These are phyloP conservation scores for Oryza meyeriana DNA, from an alignment of 176 grass and related monocot species.

Conservation along the genomic window DNA sequence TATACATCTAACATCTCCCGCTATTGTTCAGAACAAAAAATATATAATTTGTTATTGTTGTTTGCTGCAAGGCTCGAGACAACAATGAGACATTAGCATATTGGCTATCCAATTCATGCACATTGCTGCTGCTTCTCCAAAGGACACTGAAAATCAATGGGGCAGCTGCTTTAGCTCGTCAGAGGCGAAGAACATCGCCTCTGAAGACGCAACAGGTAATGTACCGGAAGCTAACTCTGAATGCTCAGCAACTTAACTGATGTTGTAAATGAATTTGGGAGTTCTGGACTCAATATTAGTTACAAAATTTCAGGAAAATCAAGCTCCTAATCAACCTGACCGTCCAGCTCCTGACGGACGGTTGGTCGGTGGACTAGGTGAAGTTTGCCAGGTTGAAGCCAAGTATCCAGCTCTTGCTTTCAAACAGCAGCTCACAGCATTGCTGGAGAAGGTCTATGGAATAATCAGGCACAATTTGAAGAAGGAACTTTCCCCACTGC, in stretches of 20 bases:
- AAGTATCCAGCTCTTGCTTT: slow-evolving; percentile 72
- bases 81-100: slow-evolving; percentile 57
- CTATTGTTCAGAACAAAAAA: neutral
- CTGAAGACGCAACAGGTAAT: slow-evolving; percentile 39
- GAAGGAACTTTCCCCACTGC: slow-evolving; percentile 65
- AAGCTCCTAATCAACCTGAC: slow-evolving; percentile 30
- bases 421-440: slow-evolving; percentile 66
- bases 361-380: slow-evolving; percentile 36
- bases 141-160: slow-evolving; percentile 53
- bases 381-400: slow-evolving; percentile 62
- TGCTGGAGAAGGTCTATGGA: slow-evolving; percentile 77
- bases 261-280: neutral
- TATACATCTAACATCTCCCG: neutral
- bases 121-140: slow-evolving; percentile 57
- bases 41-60: neutral
- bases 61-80: slow-evolving; percentile 35
- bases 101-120: slow-evolving; percentile 72
- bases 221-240: neutral
- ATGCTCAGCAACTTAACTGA: neutral
- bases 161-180: slow-evolving; percentile 41
- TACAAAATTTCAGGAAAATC: slow-evolving; percentile 36
- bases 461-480: slow-evolving; percentile 66
- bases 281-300: slow-evolving; percentile 3
- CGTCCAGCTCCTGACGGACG: slow-evolving; percentile 36
- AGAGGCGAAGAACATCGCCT: slow-evolving; percentile 48